A percentile compares a stretch with the other conserved stretches of the same genome.
Conservation (phyloP, 768 basidiomycete species). For the Gyrodon lividus region DNA sequence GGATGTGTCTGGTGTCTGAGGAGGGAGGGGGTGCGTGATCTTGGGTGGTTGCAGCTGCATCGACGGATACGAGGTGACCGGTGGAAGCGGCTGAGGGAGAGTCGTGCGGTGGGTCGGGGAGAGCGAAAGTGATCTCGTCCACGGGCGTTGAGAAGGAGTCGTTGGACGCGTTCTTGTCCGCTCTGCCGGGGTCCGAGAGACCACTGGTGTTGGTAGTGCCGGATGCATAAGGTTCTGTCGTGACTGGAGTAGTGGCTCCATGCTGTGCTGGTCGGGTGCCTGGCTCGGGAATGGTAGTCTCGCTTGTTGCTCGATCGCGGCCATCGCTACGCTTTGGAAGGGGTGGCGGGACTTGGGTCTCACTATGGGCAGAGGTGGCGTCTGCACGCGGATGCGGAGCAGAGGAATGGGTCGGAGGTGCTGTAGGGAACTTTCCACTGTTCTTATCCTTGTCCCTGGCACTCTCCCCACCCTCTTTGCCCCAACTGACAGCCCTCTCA, state of each 20-base stretch:
- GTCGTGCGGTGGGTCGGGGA: constrained; percentile 7
- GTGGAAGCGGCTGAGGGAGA: background rate
- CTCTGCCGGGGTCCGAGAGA: constrained; percentile 8
- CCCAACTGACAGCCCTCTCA: constrained; percentile 60
- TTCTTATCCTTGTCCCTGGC: constrained; percentile 32
- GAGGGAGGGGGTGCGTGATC: constrained; percentile 14
- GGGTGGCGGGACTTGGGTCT: constrained; percentile 40
- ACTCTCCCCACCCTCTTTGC: constrained; percentile 34
- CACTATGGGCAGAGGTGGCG: constrained; percentile 9
- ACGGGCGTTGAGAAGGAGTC: constrained; percentile 19
- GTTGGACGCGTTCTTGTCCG: constrained; percentile 6
- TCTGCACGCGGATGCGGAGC: constrained; percentile 21
- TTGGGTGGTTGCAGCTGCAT: constrained; percentile 7
- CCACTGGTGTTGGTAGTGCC: background rate
- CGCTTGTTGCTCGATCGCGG: constrained; percentile 23
- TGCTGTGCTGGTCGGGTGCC: background rate
- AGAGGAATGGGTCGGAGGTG: constrained; percentile 28
- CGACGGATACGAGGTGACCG: constrained; percentile 6
- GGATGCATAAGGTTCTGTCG: background rate
- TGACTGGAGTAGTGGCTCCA: background rate
- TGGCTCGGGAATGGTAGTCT: constrained; percentile 3
- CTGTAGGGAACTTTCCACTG: constrained; percentile 11
- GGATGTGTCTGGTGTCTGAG: constrained; percentile 22
- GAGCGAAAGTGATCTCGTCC: constrained; percentile 22
- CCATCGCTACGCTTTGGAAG: constrained; percentile 50